Percentiles rank a stretch among this genome's conserved stretches.
These are phyloP conservation scores for Citrus inodora DNA, from an alignment of 345 rosid genomes.

Conservation along the genomic window DNA sequence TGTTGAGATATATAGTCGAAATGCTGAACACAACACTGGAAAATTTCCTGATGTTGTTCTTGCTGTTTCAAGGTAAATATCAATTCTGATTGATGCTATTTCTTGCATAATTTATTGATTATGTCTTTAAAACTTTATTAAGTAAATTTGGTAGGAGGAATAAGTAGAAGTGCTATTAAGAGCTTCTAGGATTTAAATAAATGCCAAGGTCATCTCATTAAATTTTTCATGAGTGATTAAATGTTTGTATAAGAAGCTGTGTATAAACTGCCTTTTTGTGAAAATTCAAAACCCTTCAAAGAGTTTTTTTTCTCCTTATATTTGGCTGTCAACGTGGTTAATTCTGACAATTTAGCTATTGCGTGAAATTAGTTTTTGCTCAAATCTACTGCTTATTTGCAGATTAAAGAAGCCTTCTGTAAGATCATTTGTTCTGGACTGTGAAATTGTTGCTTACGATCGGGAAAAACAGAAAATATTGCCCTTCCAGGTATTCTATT, in stretches of 20 bases:
- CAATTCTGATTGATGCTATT: background rate
- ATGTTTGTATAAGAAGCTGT: background rate
- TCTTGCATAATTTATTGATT: background rate
- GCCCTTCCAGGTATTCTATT: conserved; percentile 77
- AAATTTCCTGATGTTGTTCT: conserved; percentile 86
- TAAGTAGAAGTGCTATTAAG: background rate
- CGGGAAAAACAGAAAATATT: conserved; percentile 71
- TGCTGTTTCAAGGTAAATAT: conserved; percentile 62
- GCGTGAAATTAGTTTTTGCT: conserved; percentile 12
- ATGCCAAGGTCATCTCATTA: background rate
- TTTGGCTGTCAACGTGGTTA: background rate
- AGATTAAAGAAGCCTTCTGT: conserved; percentile 75
- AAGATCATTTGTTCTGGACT: conserved; percentile 80
- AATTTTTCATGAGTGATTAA: background rate
- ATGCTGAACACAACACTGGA: conserved; percentile 87
- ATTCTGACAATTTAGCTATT: background rate
- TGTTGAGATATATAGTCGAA: conserved; percentile 93
- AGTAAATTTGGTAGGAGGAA: background rate
- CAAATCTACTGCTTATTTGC: conserved; percentile 24
- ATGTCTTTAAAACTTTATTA: background rate
- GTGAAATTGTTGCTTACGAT: conserved; percentile 91
- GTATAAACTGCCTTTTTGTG: conserved; percentile 1
- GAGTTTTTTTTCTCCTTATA: background rate
- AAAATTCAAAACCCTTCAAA: background rate
- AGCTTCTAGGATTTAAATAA: background rate